Evolutionary conservation across 345 rosid genomes (phyloP), one percentile per base, ranked within the genome.

Genomic region (Corchorus capsularis): DNA sequence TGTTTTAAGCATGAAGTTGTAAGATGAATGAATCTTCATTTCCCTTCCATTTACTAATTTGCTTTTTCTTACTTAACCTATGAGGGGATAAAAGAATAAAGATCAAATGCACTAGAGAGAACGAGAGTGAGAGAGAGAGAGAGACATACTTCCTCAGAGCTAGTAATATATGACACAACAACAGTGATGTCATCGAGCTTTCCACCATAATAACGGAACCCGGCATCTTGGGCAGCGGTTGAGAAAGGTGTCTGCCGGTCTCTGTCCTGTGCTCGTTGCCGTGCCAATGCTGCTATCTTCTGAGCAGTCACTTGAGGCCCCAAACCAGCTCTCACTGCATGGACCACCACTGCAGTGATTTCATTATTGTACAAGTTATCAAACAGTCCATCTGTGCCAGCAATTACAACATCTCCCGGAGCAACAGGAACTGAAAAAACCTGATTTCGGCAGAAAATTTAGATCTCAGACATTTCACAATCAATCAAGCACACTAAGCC

Each of bases 141-240:
- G 66, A 66, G 53, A 19, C 69, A 49, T 78, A 87, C 91, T 72
- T 87, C 82, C 59, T 85, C 65, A 6, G 87, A 82, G 67, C 85
- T 82, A 22, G 90, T 82, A 67, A 96, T 80, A 78, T 87, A 91
- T 20, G 99, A 96, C 69, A 96, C 98, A 71, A 96, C 96, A 61
- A 96, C 99, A 71, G 99, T 96, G 85, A 96, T 96, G 75, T 96
- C 99, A 80, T 96, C 99, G 74, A 93, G 94, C 86, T 96, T 96
- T 83, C 99, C 99, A 82, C 99, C 99, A 71, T 96, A 96, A 79
- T 96, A 96, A 65, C 99, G 92, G 78, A 91, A 89, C 8, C 99
- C 99, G 76, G 99, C 99, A 80, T 96, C 95, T 76, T 96, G 99
- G 0, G 99, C 99, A 39, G 99, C 97, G 13, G 98, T 93, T 12